Evolutionary conservation across 306 rosid genomes (phyloP), one percentile per base, ranked within the genome.

Genomic region (Coriaria nepalensis): DNA sequence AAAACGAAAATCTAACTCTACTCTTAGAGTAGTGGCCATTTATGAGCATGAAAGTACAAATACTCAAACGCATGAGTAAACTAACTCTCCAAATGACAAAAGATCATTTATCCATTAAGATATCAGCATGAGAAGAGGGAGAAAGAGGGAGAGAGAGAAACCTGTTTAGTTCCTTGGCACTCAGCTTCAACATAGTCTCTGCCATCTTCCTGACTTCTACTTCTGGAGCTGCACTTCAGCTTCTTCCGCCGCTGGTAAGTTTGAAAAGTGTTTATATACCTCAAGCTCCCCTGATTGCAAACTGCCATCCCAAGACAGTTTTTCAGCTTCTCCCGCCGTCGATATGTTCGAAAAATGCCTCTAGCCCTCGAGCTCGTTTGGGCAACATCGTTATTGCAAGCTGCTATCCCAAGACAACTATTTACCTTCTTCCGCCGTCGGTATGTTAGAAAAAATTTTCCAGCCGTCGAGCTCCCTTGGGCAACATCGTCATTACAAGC

Each of bases 171-270:
- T 32, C 56, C 13, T 13, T 54, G 81, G 65, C 69, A 59, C 14
- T 64, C 68, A 40, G 69, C 69, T 59, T 73, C 73, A 42, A 43
- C 59, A 51, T 38, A 57, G 50, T 49, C 57, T 59, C 71, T 65
- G 44, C 69, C 61, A 53, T 53, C 56, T 39, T 65, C 81, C 60
- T 44, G 67, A 42, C 64, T 56, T 66, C 61, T 67, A 65, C 68
- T 72, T 49, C 77, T 79, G 41, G 69, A 53, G 48, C 66, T 46
- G 4, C 48, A 75, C 68, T 57, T 80, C 14, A 39, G 57, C 55
- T 48, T 68, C 63, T 71, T 85, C n/a, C 93, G 82, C 82, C 98
- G 75, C 81, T 85, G 82, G 65, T 85, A 85, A 56, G 98, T 20
- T 20, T 20, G 29, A 20, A 20, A 20, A 20, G 29, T 20, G 29